Evolutionary conservation across 495 filamentous ascomycete species (phyloP), one percentile per base, ranked within the genome.

Genomic region (Apiosordaria backusii): DNA sequence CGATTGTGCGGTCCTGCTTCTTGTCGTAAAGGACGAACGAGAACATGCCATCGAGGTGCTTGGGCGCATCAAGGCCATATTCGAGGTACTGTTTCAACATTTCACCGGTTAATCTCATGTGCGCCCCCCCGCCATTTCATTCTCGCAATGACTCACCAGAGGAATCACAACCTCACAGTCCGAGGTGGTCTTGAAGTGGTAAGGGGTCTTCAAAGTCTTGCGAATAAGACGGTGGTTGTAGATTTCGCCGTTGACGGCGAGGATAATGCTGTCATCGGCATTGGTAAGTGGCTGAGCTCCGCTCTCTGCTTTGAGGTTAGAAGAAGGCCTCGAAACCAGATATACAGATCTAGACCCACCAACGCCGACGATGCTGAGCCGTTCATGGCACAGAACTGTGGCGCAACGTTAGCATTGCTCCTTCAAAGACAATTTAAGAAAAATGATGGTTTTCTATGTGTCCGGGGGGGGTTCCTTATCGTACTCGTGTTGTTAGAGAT

Each of bases 171-270:
- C 92, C 80, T 99, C 95, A 79, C 95, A 99, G 71, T 99, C 95
- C 29, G 93, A 97, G 75, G 95, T 89, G 61, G 95, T 99, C 87
- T 96, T 96, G 86, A 97, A 99, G 78, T 90, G 87, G 78, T 96
- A 94, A 24, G 89, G 86, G 23, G 79, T 81, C 78, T 91, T 91
- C 74, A 97, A 79, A 67, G 80, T 81, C 80, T 97, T 97, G 68
- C 95, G 88, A 70, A 99, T 81, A 70, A 97, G 86, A 68, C 93
- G 88, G 81, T 99, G 95, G 86, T 99, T 99, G 85, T 99, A 99
- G 77, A 99, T 99, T 79, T 99, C 95, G 79, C 95, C 95, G 80
- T 99, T 99, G 88, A 97, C 95, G 65, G 95, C 95, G 60, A 99
- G 86, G 65, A 92, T 88, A 68, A 99, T 88, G 67, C 85, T 89